Evolutionary conservation across 305 asterid genomes (phyloP).

Genomic region (Fraxinus platypoda): DNA sequence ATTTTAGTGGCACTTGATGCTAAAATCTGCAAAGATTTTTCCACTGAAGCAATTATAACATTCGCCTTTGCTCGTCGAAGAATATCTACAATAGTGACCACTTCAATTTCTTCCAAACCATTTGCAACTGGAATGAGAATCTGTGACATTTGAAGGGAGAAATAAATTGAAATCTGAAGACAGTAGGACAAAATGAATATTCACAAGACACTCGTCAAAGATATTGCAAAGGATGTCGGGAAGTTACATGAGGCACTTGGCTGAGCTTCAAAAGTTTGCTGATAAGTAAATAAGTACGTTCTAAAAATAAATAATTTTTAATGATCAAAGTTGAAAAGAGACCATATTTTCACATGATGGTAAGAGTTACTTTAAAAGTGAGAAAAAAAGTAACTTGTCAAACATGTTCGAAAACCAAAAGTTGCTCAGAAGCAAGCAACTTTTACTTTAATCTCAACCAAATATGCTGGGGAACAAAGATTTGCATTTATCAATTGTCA

Average conservation of each 20-base stretch:
- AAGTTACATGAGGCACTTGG: background rate
- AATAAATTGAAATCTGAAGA: background rate
- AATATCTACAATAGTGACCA: constrained; percentile 67
- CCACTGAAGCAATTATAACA: constrained; percentile 71
- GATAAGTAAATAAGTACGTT: background rate
- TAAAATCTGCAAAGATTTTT: constrained; percentile 52
- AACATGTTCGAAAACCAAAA: background rate
- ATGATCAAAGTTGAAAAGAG: background rate
- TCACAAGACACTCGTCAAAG: background rate
- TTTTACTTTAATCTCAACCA: background rate
- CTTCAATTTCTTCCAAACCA: constrained; percentile 85
- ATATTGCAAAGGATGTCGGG: background rate
- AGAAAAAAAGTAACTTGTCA: background rate
- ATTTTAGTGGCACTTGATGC: constrained; percentile 62
- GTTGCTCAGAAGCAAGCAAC: background rate
- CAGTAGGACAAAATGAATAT: background rate
- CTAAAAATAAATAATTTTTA: background rate
- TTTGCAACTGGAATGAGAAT: constrained; percentile 84
- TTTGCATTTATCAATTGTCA: background rate
- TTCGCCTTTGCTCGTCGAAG: constrained; percentile 75
- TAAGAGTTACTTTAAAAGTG: background rate
- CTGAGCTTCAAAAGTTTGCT: background rate
- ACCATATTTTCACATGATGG: background rate
- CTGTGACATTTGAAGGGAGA: constrained; percentile 37
- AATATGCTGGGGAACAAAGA: background rate